phyloP scores from a whole-genome alignment of 2,329 filamentous ascomycete species.

The Ophiocordyceps camponoti-saundersi region DNA sequence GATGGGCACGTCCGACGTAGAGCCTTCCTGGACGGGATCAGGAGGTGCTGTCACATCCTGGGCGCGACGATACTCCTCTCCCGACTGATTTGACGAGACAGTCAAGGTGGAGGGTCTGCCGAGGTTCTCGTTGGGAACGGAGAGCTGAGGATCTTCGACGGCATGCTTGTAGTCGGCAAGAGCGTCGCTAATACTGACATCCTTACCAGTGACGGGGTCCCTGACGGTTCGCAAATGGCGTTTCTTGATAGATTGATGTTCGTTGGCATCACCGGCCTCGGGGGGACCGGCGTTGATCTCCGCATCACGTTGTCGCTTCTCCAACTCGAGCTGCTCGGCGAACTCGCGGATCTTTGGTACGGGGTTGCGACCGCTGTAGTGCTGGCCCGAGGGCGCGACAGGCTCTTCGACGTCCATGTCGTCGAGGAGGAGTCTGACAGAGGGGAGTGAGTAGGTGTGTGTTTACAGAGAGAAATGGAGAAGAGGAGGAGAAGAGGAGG shows the following conservation, averaged over 20 bases:
- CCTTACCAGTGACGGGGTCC: slow-evolving; percentile 73
- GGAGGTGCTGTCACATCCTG: slow-evolving; percentile 87
- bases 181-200: slow-evolving; percentile 75
- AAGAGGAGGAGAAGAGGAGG: too few relatives aligned
- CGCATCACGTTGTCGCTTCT: slow-evolving; percentile 62
- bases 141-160: slow-evolving; percentile 61
- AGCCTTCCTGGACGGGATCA: slow-evolving; percentile 64
- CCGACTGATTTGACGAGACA: slow-evolving; percentile 53
- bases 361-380: slow-evolving; percentile 71
- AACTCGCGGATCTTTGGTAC: slow-evolving; percentile 82
- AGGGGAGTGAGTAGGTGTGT: too few relatives aligned
- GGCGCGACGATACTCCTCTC: slow-evolving; percentile 63
- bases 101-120: slow-evolving; percentile 56
- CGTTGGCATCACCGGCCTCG: slow-evolving; percentile 17
- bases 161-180: slow-evolving; percentile 50
- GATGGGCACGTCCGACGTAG: slow-evolving; percentile 87
- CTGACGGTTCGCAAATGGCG: slow-evolving; percentile 54
- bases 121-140: slow-evolving; percentile 80
- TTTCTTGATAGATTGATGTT: slow-evolving; percentile 24
- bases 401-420: slow-evolving; percentile 23
- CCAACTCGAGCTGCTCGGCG: slow-evolving; percentile 56
- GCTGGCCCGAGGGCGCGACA: slow-evolving; percentile 34
- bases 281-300: slow-evolving; percentile 44
- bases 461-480: too few relatives aligned
- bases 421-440: too few relatives aligned